Evolutionary conservation across 2,329 filamentous ascomycete genomes (phyloP), one percentile per base, ranked within the genome.

Genomic region (Diaporthe sp.): DNA sequence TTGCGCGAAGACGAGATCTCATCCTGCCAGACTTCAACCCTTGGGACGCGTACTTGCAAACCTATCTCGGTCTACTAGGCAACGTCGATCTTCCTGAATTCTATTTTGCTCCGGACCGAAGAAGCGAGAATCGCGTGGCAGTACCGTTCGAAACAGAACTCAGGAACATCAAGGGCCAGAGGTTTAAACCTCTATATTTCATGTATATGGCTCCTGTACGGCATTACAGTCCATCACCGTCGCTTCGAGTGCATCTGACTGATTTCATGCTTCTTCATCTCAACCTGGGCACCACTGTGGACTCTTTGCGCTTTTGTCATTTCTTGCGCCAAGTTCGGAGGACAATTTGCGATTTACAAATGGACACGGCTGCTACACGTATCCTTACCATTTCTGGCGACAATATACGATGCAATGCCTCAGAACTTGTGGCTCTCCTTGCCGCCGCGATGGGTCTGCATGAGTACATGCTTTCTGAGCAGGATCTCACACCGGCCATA

Each of bases 21-120:
- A 25, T 19, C 58, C 12, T 61, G 10, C 58, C 37, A 8, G 37
- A 19, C 22, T 61, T 61, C 15, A 17, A 61, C 22, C 12, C 37
- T 37, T 61, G 58, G 58, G 37, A 61, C 19, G 58, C 58, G 12
- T 61, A 61, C 58, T 61, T 61, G 34, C 34, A 61, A 39, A 61
- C 57, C 17, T 61, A 61, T 25, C 57, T 61, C 57, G 57, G 57
- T 12, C 19, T 25, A 25, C 34, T 61, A n/a, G 12, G 57, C 4
- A 61, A 61, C 57, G 57, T 42, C 2, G 22, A 61, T 15, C 57
- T 61, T 39, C 57, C 57, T 13, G 12, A 39, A 42, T 61, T 61
- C 57, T 61, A 61, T 61, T 61, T 61, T 39, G 34, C 22, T 2
- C 57, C 57, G 12, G 34, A 25, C 34, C 34, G 34, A 42, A 61